Conservation (phyloP, 2,329 filamentous ascomycete species). For the Neurospora crassa region DNA sequence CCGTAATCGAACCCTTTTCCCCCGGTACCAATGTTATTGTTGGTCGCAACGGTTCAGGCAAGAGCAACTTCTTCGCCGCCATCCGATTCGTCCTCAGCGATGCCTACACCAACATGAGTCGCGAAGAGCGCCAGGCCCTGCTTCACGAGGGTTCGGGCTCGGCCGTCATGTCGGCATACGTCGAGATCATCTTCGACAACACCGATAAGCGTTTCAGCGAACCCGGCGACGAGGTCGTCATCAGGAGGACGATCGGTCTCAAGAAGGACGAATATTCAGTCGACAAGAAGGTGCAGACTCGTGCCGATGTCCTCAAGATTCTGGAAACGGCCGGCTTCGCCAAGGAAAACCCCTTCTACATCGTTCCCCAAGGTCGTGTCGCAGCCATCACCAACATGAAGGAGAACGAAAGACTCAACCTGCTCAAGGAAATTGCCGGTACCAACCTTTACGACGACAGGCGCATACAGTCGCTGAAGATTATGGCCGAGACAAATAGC, state of each 20-base stretch:
- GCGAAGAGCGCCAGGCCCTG: constrained; percentile 89
- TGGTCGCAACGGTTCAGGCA: constrained; percentile 96
- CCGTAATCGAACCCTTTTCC: constrained; percentile 95
- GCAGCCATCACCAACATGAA: constrained; percentile 98
- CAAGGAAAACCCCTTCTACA: constrained; percentile 96
- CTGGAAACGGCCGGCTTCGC: constrained; percentile 95
- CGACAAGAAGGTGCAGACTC: constrained; percentile 92
- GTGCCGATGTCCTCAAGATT: constrained; percentile 87
- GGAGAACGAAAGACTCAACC: constrained; percentile 76
- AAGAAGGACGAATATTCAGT: constrained; percentile 99
- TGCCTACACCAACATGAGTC: constrained; percentile 90
- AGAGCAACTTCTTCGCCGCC: constrained; percentile 99
- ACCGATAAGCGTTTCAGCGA: constrained; percentile 91
- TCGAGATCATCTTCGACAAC: constrained; percentile 98
- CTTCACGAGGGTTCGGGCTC: constrained; percentile 98
- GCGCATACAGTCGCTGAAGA: constrained; percentile 84
- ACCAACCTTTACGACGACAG: constrained; percentile 95
- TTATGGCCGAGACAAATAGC: constrained; percentile 93
- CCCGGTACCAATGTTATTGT: constrained; percentile 97
- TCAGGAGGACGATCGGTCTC: constrained; percentile 87
- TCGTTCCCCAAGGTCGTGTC: constrained; percentile 93
- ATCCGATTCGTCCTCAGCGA: constrained; percentile 98
- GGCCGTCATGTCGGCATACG: constrained; percentile 98
- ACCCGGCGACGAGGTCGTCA: constrained; percentile 78
- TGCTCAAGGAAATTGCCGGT: constrained; percentile 96